phyloP scores from a whole-genome alignment of 1,284 basidiomycete species.

The Cryptococcus sp. region DNA sequence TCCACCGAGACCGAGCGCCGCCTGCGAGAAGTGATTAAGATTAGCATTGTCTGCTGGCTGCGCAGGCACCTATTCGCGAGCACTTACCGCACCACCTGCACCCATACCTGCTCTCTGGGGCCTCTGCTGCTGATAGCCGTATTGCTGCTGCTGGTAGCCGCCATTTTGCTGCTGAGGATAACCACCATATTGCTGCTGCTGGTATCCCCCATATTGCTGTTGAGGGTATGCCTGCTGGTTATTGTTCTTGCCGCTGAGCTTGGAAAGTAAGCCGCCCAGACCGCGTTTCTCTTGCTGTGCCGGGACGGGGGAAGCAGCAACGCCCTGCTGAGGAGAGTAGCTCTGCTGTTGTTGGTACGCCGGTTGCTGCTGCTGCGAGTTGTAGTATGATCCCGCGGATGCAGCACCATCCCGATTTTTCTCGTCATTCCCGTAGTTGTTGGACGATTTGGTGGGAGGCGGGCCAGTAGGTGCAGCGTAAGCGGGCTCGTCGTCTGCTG shows the following conservation, averaged over 20 bases:
- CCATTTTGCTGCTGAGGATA: conserved; percentile 22
- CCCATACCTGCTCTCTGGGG: conserved; percentile 40
- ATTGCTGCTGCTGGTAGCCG: conserved; percentile 26
- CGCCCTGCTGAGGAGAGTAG: too few relatives aligned
- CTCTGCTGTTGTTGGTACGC: conserved; percentile 1
- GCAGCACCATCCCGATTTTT: conserved; percentile 4
- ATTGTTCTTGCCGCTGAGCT: conserved; percentile 36
- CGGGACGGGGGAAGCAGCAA: conserved; percentile 9
- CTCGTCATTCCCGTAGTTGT: conserved; percentile 10
- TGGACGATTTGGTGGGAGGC: conserved; percentile 25
- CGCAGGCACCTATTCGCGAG: neutral
- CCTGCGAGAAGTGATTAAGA: conserved; percentile 11
- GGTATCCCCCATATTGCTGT: conserved; percentile 31
- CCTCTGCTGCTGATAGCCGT: conserved; percentile 24
- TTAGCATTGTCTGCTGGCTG: too few relatives aligned
- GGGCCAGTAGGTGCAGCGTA: conserved; percentile 48
- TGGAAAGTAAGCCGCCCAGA: conserved; percentile 43
- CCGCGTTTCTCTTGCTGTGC: conserved; percentile 29
- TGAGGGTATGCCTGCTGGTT: conserved; percentile 31
- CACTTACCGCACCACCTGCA: conserved; percentile 38
- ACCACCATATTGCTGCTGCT: conserved; percentile 28
- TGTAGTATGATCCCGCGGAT: conserved; percentile 5
- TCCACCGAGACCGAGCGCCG: conserved; percentile 47
- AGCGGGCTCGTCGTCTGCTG: conserved; percentile 43
- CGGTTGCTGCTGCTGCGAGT: conserved; percentile 9